Base-by-base conservation (phyloP, 441 rosid genomes). In the Melianthus villosus region DNA sequence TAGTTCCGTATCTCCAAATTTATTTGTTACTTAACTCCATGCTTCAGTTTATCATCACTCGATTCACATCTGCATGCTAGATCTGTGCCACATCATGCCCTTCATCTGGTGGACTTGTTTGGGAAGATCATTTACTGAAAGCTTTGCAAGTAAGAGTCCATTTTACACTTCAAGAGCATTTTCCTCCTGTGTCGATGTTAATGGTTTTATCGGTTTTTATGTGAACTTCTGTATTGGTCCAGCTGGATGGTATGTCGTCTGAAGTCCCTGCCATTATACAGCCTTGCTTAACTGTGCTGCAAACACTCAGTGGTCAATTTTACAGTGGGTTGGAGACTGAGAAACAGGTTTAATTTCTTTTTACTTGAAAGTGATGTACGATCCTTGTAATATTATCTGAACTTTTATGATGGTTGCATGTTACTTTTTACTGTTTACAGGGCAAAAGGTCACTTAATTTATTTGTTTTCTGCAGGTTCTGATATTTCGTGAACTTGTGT, bases 301-400 rank as follows among this genome's bases (percentile, higher is more conserved):
- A 61, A 54, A 78, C 76, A 41, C 51, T 86, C 54, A 77, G 54
- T 61, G 59, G 34, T 61, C 68, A 55, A 51, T 62, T 69, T 39
- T 82, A 69, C 61, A 34, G 42, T 43, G 59, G 57, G 15, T 46
- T 86, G 68, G 49, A 56, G 32, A 26, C 64, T 42, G 80, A 80
- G 39, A 65, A 60, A 53, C 95, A 92, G 99, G 99, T 92, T 34
- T n/a, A n/a, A n/a, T n/a, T n/a, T n/a, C n/a, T n/a, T n/a, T n/a
- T n/a, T n/a, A n/a, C n/a, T n/a, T n/a, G n/a, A n/a, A n/a, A n/a
- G n/a, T n/a, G n/a, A n/a, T n/a, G n/a, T n/a, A n/a, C n/a, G n/a
- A n/a, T n/a, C n/a, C n/a, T n/a, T n/a, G n/a, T n/a, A n/a, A n/a
- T n/a, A n/a, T n/a, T n/a, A n/a, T n/a, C n/a, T n/a, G n/a, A n/a